Conservation (phyloP, 768 basidiomycete species). For the Lactarius tabidus region DNA sequence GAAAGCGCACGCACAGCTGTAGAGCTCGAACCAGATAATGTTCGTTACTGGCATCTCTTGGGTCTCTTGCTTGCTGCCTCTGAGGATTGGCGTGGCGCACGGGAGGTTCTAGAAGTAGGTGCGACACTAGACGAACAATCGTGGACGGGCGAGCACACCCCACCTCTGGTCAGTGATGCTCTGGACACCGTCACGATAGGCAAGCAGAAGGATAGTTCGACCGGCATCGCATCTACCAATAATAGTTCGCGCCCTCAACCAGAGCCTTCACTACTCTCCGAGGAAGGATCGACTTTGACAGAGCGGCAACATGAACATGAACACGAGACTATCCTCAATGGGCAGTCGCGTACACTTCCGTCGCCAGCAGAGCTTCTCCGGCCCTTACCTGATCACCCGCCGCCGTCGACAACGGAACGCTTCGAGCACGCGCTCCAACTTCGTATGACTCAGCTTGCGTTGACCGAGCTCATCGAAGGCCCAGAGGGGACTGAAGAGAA, state of each 20-base stretch:
- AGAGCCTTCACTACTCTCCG: slow-evolving; percentile 5
- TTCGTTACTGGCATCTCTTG: slow-evolving; percentile 89
- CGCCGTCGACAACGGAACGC: slow-evolving; percentile 49
- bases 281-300: slow-evolving; percentile 13
- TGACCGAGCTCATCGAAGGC: slow-evolving; percentile 81
- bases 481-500: slow-evolving; percentile 75
- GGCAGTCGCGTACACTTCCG: slow-evolving; percentile 35
- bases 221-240: not conserved
- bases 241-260: not conserved
- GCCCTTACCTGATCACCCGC: slow-evolving; percentile 45
- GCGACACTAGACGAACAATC: slow-evolving; percentile 48
- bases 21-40: slow-evolving; percentile 56
- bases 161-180: slow-evolving; percentile 2
- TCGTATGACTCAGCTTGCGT: slow-evolving; percentile 77
- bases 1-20: slow-evolving; percentile 66
- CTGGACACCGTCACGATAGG: slow-evolving; percentile 14
- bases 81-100: slow-evolving; percentile 77
- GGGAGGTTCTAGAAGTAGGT: slow-evolving; percentile 74
- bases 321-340: slow-evolving; percentile 31
- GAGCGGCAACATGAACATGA: slow-evolving; percentile 4
- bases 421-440: slow-evolving; percentile 82
- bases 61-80: slow-evolving; percentile 74
- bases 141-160: slow-evolving; percentile 28
- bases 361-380: slow-evolving; percentile 42
- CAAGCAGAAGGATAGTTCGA: not conserved